phyloP scores from a whole-genome alignment of 257 asterid species.

The Gynochthodes officinalis region DNA sequence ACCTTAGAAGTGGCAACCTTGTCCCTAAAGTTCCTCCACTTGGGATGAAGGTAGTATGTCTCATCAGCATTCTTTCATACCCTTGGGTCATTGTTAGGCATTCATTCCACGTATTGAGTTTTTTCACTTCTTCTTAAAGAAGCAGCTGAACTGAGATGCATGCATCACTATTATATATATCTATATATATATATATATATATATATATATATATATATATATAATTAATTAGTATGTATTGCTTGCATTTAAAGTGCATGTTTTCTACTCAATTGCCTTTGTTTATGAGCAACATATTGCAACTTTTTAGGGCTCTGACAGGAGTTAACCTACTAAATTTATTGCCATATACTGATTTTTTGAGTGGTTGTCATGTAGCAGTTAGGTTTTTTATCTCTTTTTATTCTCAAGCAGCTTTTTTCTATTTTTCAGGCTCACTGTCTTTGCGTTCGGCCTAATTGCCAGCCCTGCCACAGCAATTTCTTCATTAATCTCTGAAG shows the following conservation, averaged over 20 bases:
- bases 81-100: not conserved
- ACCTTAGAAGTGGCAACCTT: not conserved
- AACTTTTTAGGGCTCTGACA: not conserved
- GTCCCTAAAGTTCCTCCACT: not conserved
- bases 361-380: not conserved
- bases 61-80: not conserved
- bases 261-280: not conserved
- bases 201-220: too few species aligned
- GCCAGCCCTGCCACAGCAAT: slow-evolving; percentile 40
- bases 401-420: not conserved
- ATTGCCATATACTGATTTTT: not conserved
- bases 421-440: slow-evolving; percentile 34
- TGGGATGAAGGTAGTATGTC: not conserved
- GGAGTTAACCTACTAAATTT: not conserved
- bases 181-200: too few species aligned
- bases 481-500: slow-evolving; percentile 29
- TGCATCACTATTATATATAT: too few species aligned
- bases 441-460: slow-evolving; percentile 32
- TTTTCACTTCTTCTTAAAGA: not conserved
- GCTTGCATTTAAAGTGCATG: not conserved
- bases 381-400: not conserved
- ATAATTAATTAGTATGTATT: not conserved
- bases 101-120: not conserved
- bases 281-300: not conserved
- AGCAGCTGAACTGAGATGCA: not conserved